Evolutionary conservation across 129 eudicot genomes (phyloP), one percentile per base, ranked within the genome.

Genomic region (Artemisia argyi): DNA sequence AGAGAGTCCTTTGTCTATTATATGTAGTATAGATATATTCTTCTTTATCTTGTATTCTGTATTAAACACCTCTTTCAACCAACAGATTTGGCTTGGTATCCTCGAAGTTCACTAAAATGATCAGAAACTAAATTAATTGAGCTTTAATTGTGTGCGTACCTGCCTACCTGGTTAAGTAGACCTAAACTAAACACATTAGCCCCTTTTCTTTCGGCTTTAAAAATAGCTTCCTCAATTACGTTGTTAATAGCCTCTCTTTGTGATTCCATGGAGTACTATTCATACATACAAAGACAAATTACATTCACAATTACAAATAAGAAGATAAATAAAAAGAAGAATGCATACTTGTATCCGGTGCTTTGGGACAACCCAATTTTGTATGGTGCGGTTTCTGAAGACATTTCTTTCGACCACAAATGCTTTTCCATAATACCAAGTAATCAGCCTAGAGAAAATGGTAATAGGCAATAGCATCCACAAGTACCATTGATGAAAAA

Each of bases 221-320:
- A 69, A 26, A 91, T 87, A 14, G 95, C 91, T 56, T 80, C 89
- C 67, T 87, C 91, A 28, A 91, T 87, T 80, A 88, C 47, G 50
- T 18, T 50, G 73, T 85, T 85, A 64, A 91, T 83, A 15, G 75
- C 50, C 78, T 91, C 73, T 67, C 70, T 72, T 81, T 83, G 89
- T 85, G 82, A 74, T 17, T 78, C 78, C 76, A 83, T 72, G 17
- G 20, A 76, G 71, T 87, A 91, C 97, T 85, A 71, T 22, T 20
- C 53, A 13, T n/a, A 49, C 17, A 19, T 8, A n/a, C 11, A 61
- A 2, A 57, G 7, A 71, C 80, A 73, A 49, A 66, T 56, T 42
- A 62, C 24, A 17, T 14, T n/a, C 60, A 50, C 8, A 5, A 48
- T 73, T n/a, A 15, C 20, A 57, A 58, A 61, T 35, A 7, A 19